Percentiles rank a stretch among this genome's conserved stretches.
phyloP scores from a whole-genome alignment of 2,329 filamentous ascomycete genomes.

The Neofusicoccum umdonicola region DNA sequence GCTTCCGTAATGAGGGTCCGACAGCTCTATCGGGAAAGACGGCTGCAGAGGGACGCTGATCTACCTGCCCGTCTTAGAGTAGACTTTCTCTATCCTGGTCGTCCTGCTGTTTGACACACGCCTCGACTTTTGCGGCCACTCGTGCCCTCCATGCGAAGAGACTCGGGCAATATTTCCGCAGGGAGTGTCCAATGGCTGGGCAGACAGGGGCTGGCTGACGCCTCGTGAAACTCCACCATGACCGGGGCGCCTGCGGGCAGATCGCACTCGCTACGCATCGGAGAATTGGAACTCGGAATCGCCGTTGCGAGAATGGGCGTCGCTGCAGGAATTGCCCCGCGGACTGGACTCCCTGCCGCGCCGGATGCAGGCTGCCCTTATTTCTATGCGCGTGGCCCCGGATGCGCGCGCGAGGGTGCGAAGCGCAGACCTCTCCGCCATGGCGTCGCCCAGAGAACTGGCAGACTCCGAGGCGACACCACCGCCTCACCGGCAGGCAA shows the following conservation, averaged over 20 bases:
- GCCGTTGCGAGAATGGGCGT: not conserved
- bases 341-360: not conserved
- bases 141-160: too few species aligned
- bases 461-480: not conserved
- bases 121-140: not conserved
- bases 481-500: not conserved
- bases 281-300: not conserved
- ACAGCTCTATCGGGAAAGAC: constrained; percentile 4
- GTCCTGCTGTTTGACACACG: not conserved
- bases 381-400: too few species aligned
- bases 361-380: not conserved
- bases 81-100: not conserved
- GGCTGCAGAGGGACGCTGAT: constrained; percentile 5
- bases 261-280: not conserved
- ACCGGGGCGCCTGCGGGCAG: not conserved
- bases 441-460: not conserved
- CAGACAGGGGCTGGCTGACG: not conserved
- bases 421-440: not conserved
- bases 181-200: not conserved
- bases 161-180: not conserved
- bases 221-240: not conserved
- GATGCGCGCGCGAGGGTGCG: not conserved
- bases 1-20: not conserved
- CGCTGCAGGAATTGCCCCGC: not conserved
- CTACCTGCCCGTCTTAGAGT: constrained; percentile 12